Percentiles rank a stretch among this genome's conserved stretches.
These are phyloP conservation scores for Chrysochromulina tobinii DNA, from an alignment of 78 protist genomes.

Conservation along the genomic window DNA sequence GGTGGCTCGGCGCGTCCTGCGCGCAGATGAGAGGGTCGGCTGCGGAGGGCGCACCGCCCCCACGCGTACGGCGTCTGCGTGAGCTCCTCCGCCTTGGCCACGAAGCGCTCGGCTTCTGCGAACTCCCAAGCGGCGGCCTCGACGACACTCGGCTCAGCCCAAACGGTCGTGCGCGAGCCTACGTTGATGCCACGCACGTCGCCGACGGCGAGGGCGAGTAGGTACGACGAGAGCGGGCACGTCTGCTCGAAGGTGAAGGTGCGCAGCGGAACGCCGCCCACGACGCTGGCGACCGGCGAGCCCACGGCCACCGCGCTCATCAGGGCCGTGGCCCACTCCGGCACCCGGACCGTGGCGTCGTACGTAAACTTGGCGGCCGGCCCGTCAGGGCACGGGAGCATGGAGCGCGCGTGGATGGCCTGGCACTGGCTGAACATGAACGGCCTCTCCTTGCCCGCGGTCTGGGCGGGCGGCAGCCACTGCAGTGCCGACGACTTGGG, in stretches of 20 bases:
- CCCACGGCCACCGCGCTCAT: conserved; percentile 13
- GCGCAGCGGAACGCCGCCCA: not conserved
- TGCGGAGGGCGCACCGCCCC: conserved; percentile 19
- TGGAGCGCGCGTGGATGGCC: conserved; percentile 69
- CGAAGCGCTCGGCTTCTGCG: not conserved
- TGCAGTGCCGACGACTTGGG: not conserved
- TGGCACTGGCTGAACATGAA: conserved; percentile 56
- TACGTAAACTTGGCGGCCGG: conserved; percentile 42
- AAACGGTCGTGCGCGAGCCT: conserved; percentile 22
- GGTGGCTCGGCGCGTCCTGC: too few species aligned
- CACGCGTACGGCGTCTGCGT: not conserved
- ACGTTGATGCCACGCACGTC: not conserved
- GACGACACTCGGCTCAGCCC: not conserved
- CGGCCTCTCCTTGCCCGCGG: conserved; percentile 57
- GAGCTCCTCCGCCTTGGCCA: not conserved
- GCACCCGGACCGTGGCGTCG: conserved; percentile 22
- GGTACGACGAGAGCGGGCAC: conserved; percentile 31
- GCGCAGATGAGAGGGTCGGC: conserved; percentile 3
- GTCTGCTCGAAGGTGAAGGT: conserved; percentile 3
- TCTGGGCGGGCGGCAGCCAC: conserved; percentile 40
- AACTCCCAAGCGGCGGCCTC: not conserved
- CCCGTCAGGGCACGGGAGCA: conserved; percentile 53
- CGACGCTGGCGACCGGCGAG: too few species aligned
- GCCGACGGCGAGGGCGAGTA: conserved; percentile 56
- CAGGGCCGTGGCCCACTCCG: conserved; percentile 37